These are phyloP conservation scores for Diaporthe helianthi DNA, from an alignment of 2,329 filamentous ascomycete genomes.

Conservation along the genomic window DNA sequence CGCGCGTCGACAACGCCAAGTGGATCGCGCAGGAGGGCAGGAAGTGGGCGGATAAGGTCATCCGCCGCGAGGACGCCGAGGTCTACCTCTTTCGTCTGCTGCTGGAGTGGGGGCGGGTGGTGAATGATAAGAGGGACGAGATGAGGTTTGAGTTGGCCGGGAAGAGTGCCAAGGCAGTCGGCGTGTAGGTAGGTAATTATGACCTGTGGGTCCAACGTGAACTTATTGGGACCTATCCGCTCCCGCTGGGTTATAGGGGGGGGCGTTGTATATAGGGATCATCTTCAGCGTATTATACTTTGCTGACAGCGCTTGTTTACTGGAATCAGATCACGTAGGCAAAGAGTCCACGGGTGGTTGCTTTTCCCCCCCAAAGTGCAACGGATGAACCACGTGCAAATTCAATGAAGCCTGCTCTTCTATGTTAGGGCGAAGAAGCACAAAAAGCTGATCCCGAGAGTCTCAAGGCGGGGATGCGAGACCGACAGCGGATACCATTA, in stretches of 20 bases:
- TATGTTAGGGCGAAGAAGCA: too few relatives aligned
- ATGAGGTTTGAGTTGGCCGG: constrained; percentile 46
- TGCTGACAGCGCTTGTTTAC: too few relatives aligned
- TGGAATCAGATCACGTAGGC: too few relatives aligned
- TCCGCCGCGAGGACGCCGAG: constrained; percentile 78
- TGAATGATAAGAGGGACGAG: constrained; percentile 65
- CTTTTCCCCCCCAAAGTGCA: too few relatives aligned
- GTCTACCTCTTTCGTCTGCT: constrained; percentile 80
- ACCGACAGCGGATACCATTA: too few relatives aligned
- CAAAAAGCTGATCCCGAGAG: too few relatives aligned
- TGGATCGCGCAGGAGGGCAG: constrained; percentile 72
- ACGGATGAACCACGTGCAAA: too few relatives aligned
- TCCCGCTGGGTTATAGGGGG: neutral
- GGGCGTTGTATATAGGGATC: too few relatives aligned
- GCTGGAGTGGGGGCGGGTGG: constrained; percentile 77
- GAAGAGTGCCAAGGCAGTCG: neutral
- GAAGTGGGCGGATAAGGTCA: constrained; percentile 67
- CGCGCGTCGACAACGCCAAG: constrained; percentile 60
- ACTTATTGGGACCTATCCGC: neutral
- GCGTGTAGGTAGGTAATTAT: neutral
- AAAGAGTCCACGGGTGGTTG: too few relatives aligned
- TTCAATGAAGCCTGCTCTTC: too few relatives aligned
- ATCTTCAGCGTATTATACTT: too few relatives aligned
- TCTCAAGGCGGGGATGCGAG: too few relatives aligned
- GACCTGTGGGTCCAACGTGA: neutral